Base-by-base conservation (phyloP, 805 yeast species). In the Tetrapisispora phaffii region DNA sequence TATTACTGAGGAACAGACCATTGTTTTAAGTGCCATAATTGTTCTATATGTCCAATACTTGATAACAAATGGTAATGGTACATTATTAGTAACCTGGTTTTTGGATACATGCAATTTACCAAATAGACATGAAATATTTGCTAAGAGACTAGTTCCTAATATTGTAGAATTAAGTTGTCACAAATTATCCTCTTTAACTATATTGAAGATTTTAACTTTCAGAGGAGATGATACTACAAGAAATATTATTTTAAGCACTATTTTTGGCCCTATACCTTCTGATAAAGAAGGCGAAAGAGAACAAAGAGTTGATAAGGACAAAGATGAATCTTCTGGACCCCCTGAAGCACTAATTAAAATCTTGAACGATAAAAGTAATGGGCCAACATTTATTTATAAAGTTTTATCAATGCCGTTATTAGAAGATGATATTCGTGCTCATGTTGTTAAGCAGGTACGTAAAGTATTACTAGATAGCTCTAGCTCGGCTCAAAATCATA, bases 31-130 rank as follows among this genome's bases (percentile, higher is more conserved):
- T 7, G 79, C 85, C 1, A 76, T 86, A 50, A 84, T 93, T 44
- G 78, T 88, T 22, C 73, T 82, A 36, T 79, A 84, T 68, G 80
- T 90, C 23, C 84, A 82, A 51, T 85, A 80, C 51, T 71, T 93
- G 54, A 86, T 88, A 1, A 75, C 81, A 6, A 87, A 88, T 62
- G 75, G 80, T 48, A 93, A 93, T 62, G 97, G 98, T 22, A 82
- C 95, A 1, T 69, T 93, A 51, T 71, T 93, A 53, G 76, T 93
- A 44, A 87, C 96, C 1, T 93, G 98, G 98, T 83, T 85, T 56
- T 73, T 93, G 58, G 98, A 93, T 60, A 85, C 96, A 0, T 84
- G 85, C 52, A 73, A 71, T 13, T 59, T 80, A 36, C 80, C 81
- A 34, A 74, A 79, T 55, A 76, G 93, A 55, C 85, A 81, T 62